These are phyloP conservation scores for Besnoitia besnoiti DNA, from an alignment of 169 alveolate genomes.

Conservation along the genomic window DNA sequence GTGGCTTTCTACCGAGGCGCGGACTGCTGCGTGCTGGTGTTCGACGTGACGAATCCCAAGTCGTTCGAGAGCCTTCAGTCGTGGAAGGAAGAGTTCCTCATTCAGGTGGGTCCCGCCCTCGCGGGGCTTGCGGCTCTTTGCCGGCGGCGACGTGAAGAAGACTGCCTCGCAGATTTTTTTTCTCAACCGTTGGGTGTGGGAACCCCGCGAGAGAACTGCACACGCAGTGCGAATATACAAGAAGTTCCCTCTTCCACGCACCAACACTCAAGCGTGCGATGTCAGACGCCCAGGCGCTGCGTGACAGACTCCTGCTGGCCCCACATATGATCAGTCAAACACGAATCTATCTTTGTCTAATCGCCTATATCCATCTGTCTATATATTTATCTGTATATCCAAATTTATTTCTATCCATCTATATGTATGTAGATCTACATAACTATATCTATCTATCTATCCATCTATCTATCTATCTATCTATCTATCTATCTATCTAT, in stretches of 20 bases:
- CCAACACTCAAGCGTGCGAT: too few relatives aligned
- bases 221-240: too few relatives aligned
- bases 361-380: not conserved
- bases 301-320: too few relatives aligned
- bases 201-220: too few relatives aligned
- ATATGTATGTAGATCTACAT: not conserved
- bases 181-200: too few relatives aligned
- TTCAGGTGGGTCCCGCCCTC: slow-evolving; percentile 85
- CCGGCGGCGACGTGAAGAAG: too few relatives aligned
- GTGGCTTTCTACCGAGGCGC: slow-evolving; percentile 99
- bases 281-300: too few relatives aligned
- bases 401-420: not conserved
- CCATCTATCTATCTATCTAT: not conserved
- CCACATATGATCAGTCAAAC: too few relatives aligned
- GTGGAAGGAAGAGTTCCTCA: slow-evolving; percentile 97
- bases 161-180: too few relatives aligned
- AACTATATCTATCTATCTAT: not conserved
- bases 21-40: slow-evolving; percentile 98
- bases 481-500: not conserved
- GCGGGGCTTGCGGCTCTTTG: too few relatives aligned
- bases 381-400: not conserved
- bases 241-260: too few relatives aligned
- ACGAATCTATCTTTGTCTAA: too few relatives aligned
- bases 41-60: slow-evolving; percentile 91
- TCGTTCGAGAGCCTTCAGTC: slow-evolving; percentile 94